Conservation (phyloP, 2,329 filamentous ascomycete species). For the Penicillium sp. region DNA sequence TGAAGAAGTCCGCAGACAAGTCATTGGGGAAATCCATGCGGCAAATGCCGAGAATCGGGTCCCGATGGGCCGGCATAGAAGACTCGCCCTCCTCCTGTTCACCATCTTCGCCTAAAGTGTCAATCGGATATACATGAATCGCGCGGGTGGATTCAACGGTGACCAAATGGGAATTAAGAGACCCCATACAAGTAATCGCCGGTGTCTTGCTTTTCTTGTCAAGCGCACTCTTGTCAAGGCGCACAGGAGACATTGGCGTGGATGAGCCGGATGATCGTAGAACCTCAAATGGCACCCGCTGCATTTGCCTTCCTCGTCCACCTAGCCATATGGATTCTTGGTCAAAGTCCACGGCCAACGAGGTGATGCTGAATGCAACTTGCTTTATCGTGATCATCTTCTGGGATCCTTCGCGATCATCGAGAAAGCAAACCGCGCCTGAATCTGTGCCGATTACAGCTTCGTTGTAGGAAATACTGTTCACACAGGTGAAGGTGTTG, state of each 20-base stretch:
- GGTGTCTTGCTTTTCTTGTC: slow-evolving; percentile 32
- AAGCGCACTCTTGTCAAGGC: slow-evolving; percentile 20
- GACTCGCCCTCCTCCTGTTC: slow-evolving; percentile 29
- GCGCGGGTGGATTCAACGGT: slow-evolving; percentile 73
- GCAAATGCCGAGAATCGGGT: slow-evolving; percentile 68
- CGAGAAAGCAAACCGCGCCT: slow-evolving; percentile 84
- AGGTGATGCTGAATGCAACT: slow-evolving; percentile 66
- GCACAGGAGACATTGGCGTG: slow-evolving; percentile 25
- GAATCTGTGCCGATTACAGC: slow-evolving; percentile 83
- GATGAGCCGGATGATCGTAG: slow-evolving; percentile 33
- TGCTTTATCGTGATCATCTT: slow-evolving; percentile 66
- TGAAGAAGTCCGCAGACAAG: slow-evolving; percentile 72
- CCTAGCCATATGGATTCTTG: slow-evolving; percentile 64
- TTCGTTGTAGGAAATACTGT: slow-evolving; percentile 67
- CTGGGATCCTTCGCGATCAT: slow-evolving; percentile 70
- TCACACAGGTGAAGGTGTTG: slow-evolving; percentile 76
- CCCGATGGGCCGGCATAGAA: slow-evolving; percentile 56
- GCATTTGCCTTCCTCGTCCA: slow-evolving; percentile 60
- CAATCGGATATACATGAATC: slow-evolving; percentile 62
- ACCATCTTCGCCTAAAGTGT: slow-evolving; percentile 31
- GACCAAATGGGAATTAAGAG: slow-evolving; percentile 64
- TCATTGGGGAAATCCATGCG: slow-evolving; percentile 60
- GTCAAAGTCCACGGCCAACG: slow-evolving; percentile 60
- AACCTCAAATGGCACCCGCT: slow-evolving; percentile 45
- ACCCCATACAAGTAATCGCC: slow-evolving; percentile 65